phyloP scores from a whole-genome alignment of 495 filamentous ascomycete genomes.

The Penicillium malachiteum region DNA sequence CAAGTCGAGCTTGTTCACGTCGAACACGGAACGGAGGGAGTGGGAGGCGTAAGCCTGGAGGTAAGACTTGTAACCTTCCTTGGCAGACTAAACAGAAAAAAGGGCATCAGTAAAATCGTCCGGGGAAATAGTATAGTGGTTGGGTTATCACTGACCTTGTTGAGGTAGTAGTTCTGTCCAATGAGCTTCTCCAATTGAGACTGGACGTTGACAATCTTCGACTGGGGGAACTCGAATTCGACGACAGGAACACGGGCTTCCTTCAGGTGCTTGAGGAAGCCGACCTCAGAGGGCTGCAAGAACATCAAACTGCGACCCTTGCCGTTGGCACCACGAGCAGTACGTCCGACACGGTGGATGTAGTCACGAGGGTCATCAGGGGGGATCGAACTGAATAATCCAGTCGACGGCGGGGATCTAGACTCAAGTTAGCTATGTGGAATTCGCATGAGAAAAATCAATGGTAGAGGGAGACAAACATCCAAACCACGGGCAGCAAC shows the following conservation, averaged over 20 bases:
- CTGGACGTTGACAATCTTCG: constrained; percentile 93
- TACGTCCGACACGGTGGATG: constrained; percentile 95
- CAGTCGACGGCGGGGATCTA: constrained; percentile 90
- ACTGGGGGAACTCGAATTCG: constrained; percentile 90
- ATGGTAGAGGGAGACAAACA: constrained; percentile 42
- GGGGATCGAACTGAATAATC: constrained; percentile 94
- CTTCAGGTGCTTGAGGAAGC: constrained; percentile 89
- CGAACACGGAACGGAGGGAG: constrained; percentile 84
- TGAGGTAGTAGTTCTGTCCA: constrained; percentile 91
- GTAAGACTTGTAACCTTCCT: constrained; percentile 77
- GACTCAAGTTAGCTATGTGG: constrained; percentile 7
- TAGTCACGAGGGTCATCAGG: constrained; percentile 90
- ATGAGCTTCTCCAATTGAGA: constrained; percentile 91
- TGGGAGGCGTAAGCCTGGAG: constrained; percentile 94
- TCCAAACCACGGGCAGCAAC: constrained; percentile 93
- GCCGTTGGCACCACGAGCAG: constrained; percentile 79
- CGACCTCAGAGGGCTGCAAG: constrained; percentile 86
- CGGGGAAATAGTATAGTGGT: not conserved
- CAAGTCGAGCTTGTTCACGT: constrained; percentile 90
- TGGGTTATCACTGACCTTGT: constrained; percentile 57
- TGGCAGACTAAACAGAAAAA: constrained; percentile 50
- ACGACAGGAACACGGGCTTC: constrained; percentile 90
- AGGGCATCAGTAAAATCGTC: not conserved
- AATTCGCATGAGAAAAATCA: not conserved
- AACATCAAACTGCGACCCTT: constrained; percentile 87